phyloP scores from a whole-genome alignment of 2,329 filamentous ascomycete genomes.

The Fusarium cicatricum region DNA sequence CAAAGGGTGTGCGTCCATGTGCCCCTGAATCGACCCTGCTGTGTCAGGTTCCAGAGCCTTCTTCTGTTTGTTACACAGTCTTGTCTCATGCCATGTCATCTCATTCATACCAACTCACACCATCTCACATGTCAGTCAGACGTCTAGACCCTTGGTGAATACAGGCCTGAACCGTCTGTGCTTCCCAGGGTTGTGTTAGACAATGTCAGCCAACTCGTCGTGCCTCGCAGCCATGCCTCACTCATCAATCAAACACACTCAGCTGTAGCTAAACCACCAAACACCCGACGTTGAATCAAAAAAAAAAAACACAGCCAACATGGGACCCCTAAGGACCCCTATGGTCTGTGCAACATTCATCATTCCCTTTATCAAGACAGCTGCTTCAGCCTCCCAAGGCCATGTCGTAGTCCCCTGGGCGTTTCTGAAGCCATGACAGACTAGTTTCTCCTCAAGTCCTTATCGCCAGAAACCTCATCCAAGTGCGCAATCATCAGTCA shows the following conservation, averaged over 20 bases:
- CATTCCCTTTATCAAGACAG: slow-evolving; percentile 4
- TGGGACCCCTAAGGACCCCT: not conserved
- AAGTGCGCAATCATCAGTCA: not conserved
- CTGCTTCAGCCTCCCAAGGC: slow-evolving; percentile 6
- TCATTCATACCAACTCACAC: slow-evolving; percentile 1
- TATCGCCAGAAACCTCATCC: not conserved
- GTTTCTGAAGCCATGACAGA: not conserved
- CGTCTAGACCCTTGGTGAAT: not conserved
- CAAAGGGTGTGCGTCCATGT: not conserved
- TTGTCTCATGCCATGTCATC: slow-evolving; percentile 25
- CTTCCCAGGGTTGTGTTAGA: slow-evolving; percentile 17
- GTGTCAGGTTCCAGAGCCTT: slow-evolving; percentile 20
- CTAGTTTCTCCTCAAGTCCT: not conserved
- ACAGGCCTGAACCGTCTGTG: not conserved
- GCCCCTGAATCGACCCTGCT: slow-evolving; percentile 5
- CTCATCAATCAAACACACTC: not conserved
- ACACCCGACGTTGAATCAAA: not conserved
- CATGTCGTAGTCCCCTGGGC: not conserved
- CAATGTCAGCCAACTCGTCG: slow-evolving; percentile 14
- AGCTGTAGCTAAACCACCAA: too few relatives aligned
- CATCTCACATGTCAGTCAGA: slow-evolving; percentile 3
- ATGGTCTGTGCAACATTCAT: not conserved
- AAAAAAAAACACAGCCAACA: too few relatives aligned
- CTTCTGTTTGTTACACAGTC: slow-evolving; percentile 11
- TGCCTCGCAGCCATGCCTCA: not conserved